phyloP scores from a whole-genome alignment of 768 basidiomycete genomes.

The Mycena venus region DNA sequence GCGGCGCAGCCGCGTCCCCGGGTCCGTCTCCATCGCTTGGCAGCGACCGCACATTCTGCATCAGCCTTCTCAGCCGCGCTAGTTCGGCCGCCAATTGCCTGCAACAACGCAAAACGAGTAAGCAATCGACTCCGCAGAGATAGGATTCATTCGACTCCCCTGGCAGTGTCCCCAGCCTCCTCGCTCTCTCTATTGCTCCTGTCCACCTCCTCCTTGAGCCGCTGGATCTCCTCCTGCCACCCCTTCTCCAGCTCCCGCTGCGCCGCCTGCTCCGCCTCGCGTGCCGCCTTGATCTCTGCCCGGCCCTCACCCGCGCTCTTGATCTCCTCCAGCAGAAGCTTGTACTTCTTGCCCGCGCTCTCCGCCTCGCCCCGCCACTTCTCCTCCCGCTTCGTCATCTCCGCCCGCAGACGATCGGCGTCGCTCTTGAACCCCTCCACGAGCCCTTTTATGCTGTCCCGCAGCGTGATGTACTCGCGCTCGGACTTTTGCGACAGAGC shows the following conservation, averaged over 20 bases:
- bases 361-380: conserved; percentile 77
- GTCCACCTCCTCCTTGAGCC: conserved; percentile 67
- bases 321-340: conserved; percentile 72
- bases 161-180: conserved; percentile 70
- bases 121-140: background rate
- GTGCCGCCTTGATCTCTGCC: conserved; percentile 62
- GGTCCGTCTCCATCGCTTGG: conserved; percentile 16
- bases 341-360: conserved; percentile 77
- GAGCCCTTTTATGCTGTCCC: conserved; percentile 82
- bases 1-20: background rate
- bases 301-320: conserved; percentile 62
- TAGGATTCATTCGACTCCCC: conserved; percentile 56
- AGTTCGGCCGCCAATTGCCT: conserved; percentile 76
- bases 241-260: conserved; percentile 70
- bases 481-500: conserved; percentile 85
- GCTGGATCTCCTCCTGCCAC: conserved; percentile 70
- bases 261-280: conserved; percentile 62
- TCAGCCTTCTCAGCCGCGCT: conserved; percentile 77
- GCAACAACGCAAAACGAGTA: conserved; percentile 14
- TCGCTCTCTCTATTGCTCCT: conserved; percentile 68
- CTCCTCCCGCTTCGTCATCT: conserved; percentile 83
- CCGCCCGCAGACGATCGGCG: conserved; percentile 75
- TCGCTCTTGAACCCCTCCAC: conserved; percentile 82
- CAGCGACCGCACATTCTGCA: conserved; percentile 66
- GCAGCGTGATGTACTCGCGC: conserved; percentile 84